Base-by-base conservation (phyloP, 2,329 filamentous ascomycete genomes). In the Emericellopsis cladophorae region DNA sequence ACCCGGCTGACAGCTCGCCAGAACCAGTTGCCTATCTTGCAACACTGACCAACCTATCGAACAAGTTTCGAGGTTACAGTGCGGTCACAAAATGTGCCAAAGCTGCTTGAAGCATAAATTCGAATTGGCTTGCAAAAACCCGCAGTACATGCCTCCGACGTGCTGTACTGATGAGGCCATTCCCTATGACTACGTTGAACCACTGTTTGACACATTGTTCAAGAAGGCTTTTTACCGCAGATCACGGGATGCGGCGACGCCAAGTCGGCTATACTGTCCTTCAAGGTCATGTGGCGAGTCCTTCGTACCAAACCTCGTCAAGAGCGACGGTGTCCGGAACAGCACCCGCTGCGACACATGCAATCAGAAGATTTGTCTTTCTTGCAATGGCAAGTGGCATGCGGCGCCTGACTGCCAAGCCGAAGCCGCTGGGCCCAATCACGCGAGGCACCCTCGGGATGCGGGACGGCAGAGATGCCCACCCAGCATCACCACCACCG, bases 191-290 rank as follows among this genome's bases (percentile, higher is more conserved):
- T 78, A 87, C 54, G 87, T 90, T 23, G 83, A 90, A 11, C 70
- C 70, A 21, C 65, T 92, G 7, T 88, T 94, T 53, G 75, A 84
- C 52, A 55, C 68, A 43, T 68, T 72, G 40, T 90, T 92, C 67
- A 90, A 92, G 62, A 76, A 69, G 48, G 68, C 67, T 1, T 94
- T 86, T 85, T 90, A 92, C 55, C 73, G 72, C 43, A 90, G 87
- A 52, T 92, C 81, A 53, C 68, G 79, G 49, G 84, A 93, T 55
- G 85, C 76, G 51, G 81, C 81, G 5, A 80, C 81, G 1, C 75
- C 73, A 39, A 84, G 85, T 54, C 76, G 83, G 36, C 68, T 89
- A 31, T 90, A 90, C 57, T 94, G 88, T 50, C 84, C 86, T 0
- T 70, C 69, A 2, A 70, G 71, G 40, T 71, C 72, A 35, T 95